phyloP scores from a whole-genome alignment of 2,329 filamentous ascomycete species.

The Leptosphaerulina australis region DNA sequence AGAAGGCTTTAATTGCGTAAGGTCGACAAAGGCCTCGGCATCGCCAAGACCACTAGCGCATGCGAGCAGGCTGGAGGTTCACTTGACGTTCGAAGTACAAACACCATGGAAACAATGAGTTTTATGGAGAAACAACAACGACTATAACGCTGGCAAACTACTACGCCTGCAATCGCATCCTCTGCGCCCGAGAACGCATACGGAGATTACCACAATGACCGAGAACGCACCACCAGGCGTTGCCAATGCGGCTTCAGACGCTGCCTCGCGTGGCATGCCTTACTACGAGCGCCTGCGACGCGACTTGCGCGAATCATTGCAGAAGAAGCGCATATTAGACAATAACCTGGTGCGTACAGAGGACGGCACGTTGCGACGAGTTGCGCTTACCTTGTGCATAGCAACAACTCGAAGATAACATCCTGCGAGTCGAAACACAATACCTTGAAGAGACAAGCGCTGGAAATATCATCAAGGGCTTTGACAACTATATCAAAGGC shows the following conservation, averaged over 20 bases:
- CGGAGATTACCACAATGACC: conserved; percentile 48
- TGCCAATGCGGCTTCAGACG: conserved; percentile 46
- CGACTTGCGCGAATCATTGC: conserved; percentile 69
- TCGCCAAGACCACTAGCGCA: conserved; percentile 8
- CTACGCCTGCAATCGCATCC: neutral
- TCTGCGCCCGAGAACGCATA: neutral
- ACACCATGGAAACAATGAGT: conserved; percentile 4
- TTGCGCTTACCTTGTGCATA: conserved; percentile 41
- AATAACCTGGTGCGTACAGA: conserved; percentile 59
- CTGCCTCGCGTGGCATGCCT: conserved; percentile 60
- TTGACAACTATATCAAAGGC: conserved; percentile 98
- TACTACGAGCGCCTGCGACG: conserved; percentile 76
- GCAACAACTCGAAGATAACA: conserved; percentile 75
- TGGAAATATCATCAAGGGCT: conserved; percentile 96
- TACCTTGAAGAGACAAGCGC: conserved; percentile 86
- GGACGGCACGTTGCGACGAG: conserved; percentile 3
- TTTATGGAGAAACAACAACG: neutral
- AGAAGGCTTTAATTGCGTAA: conserved; percentile 5
- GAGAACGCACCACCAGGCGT: conserved; percentile 54
- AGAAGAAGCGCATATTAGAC: conserved; percentile 69
- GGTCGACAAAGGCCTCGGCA: conserved; percentile 10
- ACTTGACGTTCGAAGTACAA: conserved; percentile 2
- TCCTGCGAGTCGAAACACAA: conserved; percentile 79
- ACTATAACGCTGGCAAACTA: neutral
- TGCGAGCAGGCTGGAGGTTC: conserved; percentile 11